Evolutionary conservation across 140 eudicot species (phyloP).

Genomic region (Oenanthe javanica): DNA sequence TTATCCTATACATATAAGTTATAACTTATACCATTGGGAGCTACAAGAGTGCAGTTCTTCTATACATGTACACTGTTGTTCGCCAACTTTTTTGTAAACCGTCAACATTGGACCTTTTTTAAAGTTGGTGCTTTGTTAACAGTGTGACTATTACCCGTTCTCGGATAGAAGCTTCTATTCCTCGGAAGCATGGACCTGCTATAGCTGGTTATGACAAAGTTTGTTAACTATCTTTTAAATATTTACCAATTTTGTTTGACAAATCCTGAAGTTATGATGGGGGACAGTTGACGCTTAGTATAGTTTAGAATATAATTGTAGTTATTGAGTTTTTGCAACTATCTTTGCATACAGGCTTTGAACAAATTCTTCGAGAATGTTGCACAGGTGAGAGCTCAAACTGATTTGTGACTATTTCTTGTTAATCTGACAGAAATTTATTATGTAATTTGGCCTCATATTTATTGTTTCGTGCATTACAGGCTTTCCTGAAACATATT

Average conservation of each 20-base stretch:
- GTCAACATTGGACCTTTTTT: not conserved
- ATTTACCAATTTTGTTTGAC: not conserved
- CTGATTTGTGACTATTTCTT: not conserved
- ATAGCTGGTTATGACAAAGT: conserved; percentile 96
- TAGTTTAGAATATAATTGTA: not conserved
- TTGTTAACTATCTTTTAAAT: conserved; percentile 20
- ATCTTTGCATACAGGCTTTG: conserved; percentile 56
- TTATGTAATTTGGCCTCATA: not conserved
- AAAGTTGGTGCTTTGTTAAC: conserved; percentile 11
- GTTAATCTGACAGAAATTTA: not conserved
- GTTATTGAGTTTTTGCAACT: not conserved
- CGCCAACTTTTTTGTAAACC: not conserved
- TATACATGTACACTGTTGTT: not conserved
- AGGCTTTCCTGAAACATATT: conserved; percentile 93
- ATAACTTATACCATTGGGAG: not conserved
- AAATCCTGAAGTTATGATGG: not conserved
- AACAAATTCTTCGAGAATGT: conserved; percentile 86
- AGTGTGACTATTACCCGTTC: conserved; percentile 77
- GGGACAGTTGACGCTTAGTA: not conserved
- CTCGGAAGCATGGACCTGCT: conserved; percentile 97
- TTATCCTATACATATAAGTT: not conserved
- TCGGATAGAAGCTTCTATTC: conserved; percentile 90
- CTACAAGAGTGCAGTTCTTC: not conserved
- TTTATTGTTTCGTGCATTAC: conserved; percentile 8
- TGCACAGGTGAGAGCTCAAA: conserved; percentile 43